A percentile compares a stretch with the other conserved stretches of the same genome.
Conservation (phyloP, 139 green algal species). For the Deuterostichococcus epilithicus region DNA sequence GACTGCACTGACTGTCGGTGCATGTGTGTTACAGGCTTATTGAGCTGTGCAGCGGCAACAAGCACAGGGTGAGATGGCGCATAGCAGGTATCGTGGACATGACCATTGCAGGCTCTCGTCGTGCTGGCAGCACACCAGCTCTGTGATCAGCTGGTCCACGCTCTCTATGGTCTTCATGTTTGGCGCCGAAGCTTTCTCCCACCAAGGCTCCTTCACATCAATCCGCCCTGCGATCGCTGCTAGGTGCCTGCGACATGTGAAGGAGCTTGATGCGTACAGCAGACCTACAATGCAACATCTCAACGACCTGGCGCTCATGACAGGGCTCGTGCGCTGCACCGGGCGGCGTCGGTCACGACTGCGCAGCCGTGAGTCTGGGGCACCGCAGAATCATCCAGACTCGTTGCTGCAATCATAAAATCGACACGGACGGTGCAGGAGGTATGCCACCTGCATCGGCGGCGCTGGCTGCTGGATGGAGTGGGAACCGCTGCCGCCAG, state of each 20-base stretch:
- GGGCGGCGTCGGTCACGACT: too few species aligned
- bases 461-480: too few species aligned
- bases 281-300: background rate
- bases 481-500: too few species aligned
- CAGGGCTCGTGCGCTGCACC: too few species aligned
- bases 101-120: background rate
- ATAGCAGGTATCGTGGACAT: background rate
- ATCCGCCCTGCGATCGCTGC: background rate
- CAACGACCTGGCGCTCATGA: background rate
- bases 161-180: conserved; percentile 70
- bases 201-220: conserved; percentile 47
- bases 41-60: background rate
- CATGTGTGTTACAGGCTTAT: conserved; percentile 10
- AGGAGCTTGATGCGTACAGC: background rate
- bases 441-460: too few species aligned
- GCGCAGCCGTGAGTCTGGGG: too few species aligned
- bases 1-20: background rate
- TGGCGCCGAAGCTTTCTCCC: conserved; percentile 37
- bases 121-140: conserved; percentile 38
- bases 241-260: background rate
- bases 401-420: too few species aligned
- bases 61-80: background rate
- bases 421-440: too few species aligned
- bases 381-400: too few species aligned
- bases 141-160: conserved; percentile 81